phyloP scores from a whole-genome alignment of 2,329 filamentous ascomycete species.

The Neocucurbitaria cava region DNA sequence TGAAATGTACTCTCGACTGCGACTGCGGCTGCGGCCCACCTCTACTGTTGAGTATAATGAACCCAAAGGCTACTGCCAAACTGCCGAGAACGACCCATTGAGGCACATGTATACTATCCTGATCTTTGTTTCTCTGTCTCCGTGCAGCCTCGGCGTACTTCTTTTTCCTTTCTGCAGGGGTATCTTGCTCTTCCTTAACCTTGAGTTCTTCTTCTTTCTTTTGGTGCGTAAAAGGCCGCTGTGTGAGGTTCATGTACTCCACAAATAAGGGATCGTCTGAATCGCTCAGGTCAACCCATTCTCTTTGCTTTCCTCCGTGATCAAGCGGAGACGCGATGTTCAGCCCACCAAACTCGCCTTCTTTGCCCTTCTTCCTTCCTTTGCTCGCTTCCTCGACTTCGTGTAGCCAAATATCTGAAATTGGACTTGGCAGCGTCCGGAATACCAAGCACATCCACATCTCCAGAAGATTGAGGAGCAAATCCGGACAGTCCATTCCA shows the following conservation, averaged over 20 bases:
- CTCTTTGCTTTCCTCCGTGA: slow-evolving; percentile 26
- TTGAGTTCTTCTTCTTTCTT: neutral
- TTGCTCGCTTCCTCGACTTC: slow-evolving; percentile 1
- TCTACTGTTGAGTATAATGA: neutral
- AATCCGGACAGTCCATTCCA: slow-evolving; percentile 33
- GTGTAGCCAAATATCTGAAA: slow-evolving; percentile 33
- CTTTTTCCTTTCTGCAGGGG: neutral
- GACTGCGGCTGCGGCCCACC: neutral
- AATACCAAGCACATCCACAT: slow-evolving; percentile 48
- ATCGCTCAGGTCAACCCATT: slow-evolving; percentile 32
- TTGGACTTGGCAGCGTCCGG: slow-evolving; percentile 26
- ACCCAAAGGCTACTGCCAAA: neutral
- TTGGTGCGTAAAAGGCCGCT: neutral
- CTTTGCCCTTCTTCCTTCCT: slow-evolving; percentile 11
- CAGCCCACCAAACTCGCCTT: slow-evolving; percentile 30
- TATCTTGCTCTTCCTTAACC: neutral
- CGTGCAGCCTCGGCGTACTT: neutral
- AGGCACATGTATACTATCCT: neutral
- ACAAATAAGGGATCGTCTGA: slow-evolving; percentile 29
- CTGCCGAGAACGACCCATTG: slow-evolving; percentile 1
- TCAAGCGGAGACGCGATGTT: slow-evolving; percentile 44
- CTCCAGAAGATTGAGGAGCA: slow-evolving; percentile 44
- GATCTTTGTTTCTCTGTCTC: neutral
- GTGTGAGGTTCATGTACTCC: slow-evolving; percentile 20
- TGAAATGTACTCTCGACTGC: neutral